phyloP scores from a whole-genome alignment of 192 early-diverging fungal species.

The Backusella circina region DNA sequence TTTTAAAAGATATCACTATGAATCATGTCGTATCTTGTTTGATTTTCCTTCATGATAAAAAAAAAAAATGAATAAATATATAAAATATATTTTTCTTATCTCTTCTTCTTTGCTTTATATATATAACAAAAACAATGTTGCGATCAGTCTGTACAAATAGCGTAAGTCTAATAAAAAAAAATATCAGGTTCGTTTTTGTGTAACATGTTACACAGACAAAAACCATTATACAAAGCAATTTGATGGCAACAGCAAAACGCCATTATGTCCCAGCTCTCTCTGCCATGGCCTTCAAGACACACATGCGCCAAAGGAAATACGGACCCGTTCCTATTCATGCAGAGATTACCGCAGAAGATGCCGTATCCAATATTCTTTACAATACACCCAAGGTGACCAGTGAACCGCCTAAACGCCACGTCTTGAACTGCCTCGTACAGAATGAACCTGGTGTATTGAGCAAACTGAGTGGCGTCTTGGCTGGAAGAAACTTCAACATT shows the following conservation, averaged over 20 bases:
- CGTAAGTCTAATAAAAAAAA: background rate
- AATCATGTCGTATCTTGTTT: background rate
- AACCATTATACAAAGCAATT: background rate
- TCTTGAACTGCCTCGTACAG: constrained; percentile 92
- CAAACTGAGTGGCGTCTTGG: constrained; percentile 82
- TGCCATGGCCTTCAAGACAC: constrained; percentile 18
- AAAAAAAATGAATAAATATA: background rate
- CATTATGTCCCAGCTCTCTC: constrained; percentile 1
- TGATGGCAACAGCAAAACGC: background rate
- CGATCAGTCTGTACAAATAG: background rate
- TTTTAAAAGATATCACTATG: background rate
- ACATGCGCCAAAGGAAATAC: constrained; percentile 13
- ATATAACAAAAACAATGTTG: background rate
- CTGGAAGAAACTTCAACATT: constrained; percentile 94
- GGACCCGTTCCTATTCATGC: constrained; percentile 17
- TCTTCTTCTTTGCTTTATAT: background rate
- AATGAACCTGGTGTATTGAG: constrained; percentile 84
- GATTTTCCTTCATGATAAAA: background rate
- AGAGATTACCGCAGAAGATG: constrained; percentile 81
- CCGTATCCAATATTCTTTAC: constrained; percentile 95
- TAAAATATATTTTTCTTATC: background rate
- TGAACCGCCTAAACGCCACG: constrained; percentile 69
- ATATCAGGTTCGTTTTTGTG: background rate
- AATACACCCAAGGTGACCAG: constrained; percentile 66
- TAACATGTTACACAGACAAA: background rate